Conservation (phyloP, 116 monocot genomes). For the Zostera marina region DNA sequence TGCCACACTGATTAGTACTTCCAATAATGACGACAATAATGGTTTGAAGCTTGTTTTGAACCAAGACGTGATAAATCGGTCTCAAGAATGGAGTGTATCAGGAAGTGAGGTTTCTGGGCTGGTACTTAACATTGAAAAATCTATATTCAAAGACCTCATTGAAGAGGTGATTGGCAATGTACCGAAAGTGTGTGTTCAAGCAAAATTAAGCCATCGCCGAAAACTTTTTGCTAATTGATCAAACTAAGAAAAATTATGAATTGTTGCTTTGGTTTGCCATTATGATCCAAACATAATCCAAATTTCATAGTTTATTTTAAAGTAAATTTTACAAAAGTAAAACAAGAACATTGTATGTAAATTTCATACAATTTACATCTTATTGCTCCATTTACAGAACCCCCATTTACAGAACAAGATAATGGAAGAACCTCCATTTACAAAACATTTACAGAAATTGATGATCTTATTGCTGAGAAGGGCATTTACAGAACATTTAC, state of each 20-base stretch:
- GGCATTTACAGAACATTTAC: too few species aligned
- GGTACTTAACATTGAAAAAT: slow-evolving; percentile 66
- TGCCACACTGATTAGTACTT: slow-evolving; percentile 6
- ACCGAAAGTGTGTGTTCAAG: slow-evolving; percentile 5
- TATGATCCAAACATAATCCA: neutral
- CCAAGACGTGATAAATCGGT: slow-evolving; percentile 21
- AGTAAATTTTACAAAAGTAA: too few species aligned
- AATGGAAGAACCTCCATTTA: too few species aligned
- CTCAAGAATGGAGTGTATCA: slow-evolving; percentile 31
- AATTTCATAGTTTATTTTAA: too few species aligned
- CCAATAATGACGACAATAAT: slow-evolving; percentile 7
- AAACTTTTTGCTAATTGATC: slow-evolving; percentile 7
- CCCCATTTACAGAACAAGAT: too few species aligned
- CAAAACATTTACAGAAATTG: too few species aligned
- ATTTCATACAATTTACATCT: too few species aligned
- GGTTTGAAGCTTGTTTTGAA: slow-evolving; percentile 15
- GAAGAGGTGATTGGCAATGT: slow-evolving; percentile 48
- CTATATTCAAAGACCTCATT: slow-evolving; percentile 78
- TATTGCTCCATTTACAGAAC: too few species aligned
- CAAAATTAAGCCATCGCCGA: slow-evolving; percentile 19
- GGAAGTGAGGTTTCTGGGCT: slow-evolving; percentile 27
- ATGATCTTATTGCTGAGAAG: too few species aligned
- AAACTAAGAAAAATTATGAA: too few species aligned
- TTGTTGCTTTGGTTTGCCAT: too few species aligned
- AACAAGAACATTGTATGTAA: too few species aligned